phyloP scores from a whole-genome alignment of 2,329 filamentous ascomycete genomes.

The Neonectria ditissima region DNA sequence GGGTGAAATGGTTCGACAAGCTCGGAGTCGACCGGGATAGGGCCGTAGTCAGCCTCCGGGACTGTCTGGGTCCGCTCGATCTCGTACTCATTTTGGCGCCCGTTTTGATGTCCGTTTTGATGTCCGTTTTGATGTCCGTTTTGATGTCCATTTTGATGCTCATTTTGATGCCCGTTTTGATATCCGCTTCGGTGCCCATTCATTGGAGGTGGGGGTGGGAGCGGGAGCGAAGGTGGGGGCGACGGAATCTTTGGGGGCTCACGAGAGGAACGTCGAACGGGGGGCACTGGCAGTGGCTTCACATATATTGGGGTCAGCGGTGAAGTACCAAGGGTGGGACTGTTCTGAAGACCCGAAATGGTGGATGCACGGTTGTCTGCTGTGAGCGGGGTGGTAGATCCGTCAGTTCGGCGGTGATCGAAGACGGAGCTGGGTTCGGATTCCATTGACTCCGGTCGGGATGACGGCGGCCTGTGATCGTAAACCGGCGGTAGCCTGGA shows the following conservation, averaged over 20 bases:
- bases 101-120: slow-evolving; percentile 14
- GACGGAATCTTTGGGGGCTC: neutral
- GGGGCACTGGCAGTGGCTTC: slow-evolving; percentile 19
- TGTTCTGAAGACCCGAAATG: slow-evolving; percentile 38
- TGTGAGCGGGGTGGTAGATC: slow-evolving; percentile 35
- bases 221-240: slow-evolving; percentile 9
- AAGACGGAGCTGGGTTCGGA: slow-evolving; percentile 43
- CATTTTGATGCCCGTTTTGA: neutral
- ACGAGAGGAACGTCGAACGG: slow-evolving; percentile 5
- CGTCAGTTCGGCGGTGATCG: slow-evolving; percentile 36
- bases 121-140: slow-evolving; percentile 34
- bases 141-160: neutral
- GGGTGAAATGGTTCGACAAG: slow-evolving; percentile 21
- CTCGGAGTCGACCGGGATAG: slow-evolving; percentile 43
- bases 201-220: slow-evolving; percentile 19
- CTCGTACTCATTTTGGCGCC: slow-evolving; percentile 33
- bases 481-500: slow-evolving; percentile 28
- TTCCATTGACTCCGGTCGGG: slow-evolving; percentile 43
- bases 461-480: slow-evolving; percentile 18
- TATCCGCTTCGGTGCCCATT: neutral
- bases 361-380: slow-evolving; percentile 37
- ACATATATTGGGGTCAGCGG: slow-evolving; percentile 36
- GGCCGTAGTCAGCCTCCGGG: slow-evolving; percentile 41
- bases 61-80: slow-evolving; percentile 10
- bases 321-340: slow-evolving; percentile 41